Evolutionary conservation across 2,329 filamentous ascomycete genomes (phyloP), one percentile per base, ranked within the genome.

Genomic region (Stagonosporopsis chrysanthemi): DNA sequence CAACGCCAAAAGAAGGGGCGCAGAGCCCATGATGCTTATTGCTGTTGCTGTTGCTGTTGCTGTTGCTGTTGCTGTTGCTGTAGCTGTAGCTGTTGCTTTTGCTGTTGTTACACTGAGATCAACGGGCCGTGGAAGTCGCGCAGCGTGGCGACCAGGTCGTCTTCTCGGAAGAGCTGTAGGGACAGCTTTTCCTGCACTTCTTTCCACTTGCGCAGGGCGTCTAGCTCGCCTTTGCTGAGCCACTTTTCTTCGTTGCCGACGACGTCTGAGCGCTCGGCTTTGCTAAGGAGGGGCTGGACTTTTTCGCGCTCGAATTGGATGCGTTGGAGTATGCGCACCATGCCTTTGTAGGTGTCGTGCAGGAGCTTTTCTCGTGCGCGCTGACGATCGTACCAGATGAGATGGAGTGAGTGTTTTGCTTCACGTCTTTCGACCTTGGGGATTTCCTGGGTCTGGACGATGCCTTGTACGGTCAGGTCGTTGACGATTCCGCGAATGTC

Each of bases 381-480:
- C 42, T 92, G 86, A 11, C 85, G 81, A 72, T 98, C 93, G 75
- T 92, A 96, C 81, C 88, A 97, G 88, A 93, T 97, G 53, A 98
- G 86, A 74, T 93, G 98, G 23, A 97, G 84, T 0, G 92, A 96
- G 49, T 92, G 87, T 61, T 88, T 90, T 0, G 93, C 91, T 67
- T 90, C 86, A 31, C 92, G 88, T 60, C 88, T 89, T 63, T 89
- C 89, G 69, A 98, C 94, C 64, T 91, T 90, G 0, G 95, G 95
- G 0, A 99, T 89, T 79, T 99, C 95, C 75, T 99, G 95, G 6
- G 96, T 86, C 65, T 98, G 92, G 12, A 97, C 87, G 59, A 95
- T 88, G 2, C 95, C 94, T 17, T 88, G 87, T 74, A 92, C 88
- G 66, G 96, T 91, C 84, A 99, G 90, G 60, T 88, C 87, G 14